These are phyloP conservation scores for Polytolypa hystricis DNA, from an alignment of 2,329 filamentous ascomycete genomes.

Conservation along the genomic window DNA sequence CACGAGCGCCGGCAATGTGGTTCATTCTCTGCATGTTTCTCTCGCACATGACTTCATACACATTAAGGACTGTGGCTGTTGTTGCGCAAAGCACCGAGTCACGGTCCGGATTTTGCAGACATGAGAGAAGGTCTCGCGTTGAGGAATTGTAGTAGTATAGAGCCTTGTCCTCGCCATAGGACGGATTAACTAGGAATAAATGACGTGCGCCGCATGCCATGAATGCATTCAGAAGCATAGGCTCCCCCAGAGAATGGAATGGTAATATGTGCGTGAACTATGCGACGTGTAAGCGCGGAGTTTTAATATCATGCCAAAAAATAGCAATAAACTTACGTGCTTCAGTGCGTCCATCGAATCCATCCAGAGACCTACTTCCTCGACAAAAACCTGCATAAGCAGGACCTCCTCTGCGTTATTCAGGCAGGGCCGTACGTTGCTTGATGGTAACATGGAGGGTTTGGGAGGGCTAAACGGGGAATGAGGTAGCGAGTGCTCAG, in stretches of 20 bases:
- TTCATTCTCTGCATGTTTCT: conserved; percentile 71
- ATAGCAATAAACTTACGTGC: conserved; percentile 41
- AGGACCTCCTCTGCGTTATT: conserved; percentile 65
- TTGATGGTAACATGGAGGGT: conserved; percentile 30
- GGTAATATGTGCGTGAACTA: conserved; percentile 74
- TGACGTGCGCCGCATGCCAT: conserved; percentile 81
- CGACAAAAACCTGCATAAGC: conserved; percentile 88
- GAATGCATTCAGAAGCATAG: conserved; percentile 81
- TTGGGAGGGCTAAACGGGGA: conserved; percentile 26
- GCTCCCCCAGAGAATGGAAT: conserved; percentile 67
- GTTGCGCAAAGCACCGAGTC: conserved; percentile 77
- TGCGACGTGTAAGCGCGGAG: conserved; percentile 5
- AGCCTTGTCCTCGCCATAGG: conserved; percentile 65
- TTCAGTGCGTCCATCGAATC: conserved; percentile 77
- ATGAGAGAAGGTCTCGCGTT: conserved; percentile 63
- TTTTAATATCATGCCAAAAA: background rate
- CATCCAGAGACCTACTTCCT: conserved; percentile 89
- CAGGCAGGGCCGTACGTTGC: conserved; percentile 50
- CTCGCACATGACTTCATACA: conserved; percentile 88
- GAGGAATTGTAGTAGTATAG: conserved; percentile 77
- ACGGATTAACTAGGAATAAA: conserved; percentile 57
- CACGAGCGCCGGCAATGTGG: conserved; percentile 74
- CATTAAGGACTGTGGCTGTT: conserved; percentile 76
- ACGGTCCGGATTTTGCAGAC: conserved; percentile 71
- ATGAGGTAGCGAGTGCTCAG: conserved; percentile 24